Percentiles rank a stretch among this genome's conserved stretches.
Evolutionary conservation across 73 alveolate genomes (phyloP).

Genomic region (Tetrahymena malaccensis): DNA sequence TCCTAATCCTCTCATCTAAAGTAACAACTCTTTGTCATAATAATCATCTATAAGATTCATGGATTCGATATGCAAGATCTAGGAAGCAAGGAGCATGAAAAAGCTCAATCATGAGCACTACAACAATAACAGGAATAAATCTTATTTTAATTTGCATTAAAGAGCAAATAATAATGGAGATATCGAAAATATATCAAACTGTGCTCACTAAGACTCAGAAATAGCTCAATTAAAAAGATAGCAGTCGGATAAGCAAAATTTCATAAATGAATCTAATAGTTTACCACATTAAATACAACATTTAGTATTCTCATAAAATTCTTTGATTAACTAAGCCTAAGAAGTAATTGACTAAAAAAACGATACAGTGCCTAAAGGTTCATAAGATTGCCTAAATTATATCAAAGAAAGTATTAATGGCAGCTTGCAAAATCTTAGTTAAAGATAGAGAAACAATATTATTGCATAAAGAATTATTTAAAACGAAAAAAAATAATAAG

Average conservation of each 20-base stretch:
- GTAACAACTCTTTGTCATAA: not conserved
- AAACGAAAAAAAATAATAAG: not conserved
- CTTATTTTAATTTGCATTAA: not conserved
- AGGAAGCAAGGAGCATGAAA: not conserved
- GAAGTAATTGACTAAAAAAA: not conserved
- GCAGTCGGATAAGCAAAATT: not conserved
- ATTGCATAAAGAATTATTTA: not conserved
- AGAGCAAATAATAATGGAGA: not conserved
- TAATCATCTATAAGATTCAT: not conserved
- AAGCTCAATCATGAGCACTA: not conserved
- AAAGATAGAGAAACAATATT: not conserved
- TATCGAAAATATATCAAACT: not conserved
- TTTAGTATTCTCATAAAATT: not conserved
- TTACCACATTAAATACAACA: not conserved
- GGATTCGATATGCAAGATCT: not conserved
- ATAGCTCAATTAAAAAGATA: not conserved
- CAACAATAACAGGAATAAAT: not conserved
- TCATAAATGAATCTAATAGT: not conserved
- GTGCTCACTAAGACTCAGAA: not conserved
- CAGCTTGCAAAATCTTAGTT: not conserved
- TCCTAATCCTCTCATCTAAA: not conserved
- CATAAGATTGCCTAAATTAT: not conserved
- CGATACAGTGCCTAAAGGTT: not conserved
- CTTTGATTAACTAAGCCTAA: not conserved
- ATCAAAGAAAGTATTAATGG: not conserved